Evolutionary conservation across 768 basidiomycete genomes (phyloP).

Genomic region (Suillus luteus): DNA sequence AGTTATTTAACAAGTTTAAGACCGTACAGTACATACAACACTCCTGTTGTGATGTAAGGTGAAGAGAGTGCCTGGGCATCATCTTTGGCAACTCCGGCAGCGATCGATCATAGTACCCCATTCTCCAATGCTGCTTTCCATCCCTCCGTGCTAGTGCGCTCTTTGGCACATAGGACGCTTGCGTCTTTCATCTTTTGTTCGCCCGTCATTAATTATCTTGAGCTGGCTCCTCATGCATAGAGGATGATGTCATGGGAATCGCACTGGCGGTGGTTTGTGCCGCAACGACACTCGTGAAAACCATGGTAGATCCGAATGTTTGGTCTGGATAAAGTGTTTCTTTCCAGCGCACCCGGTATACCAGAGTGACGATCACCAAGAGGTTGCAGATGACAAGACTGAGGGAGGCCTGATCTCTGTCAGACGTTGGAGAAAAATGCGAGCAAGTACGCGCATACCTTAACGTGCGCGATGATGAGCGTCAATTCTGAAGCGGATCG

Average conservation of each 20-base stretch:
- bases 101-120: not conserved
- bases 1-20: not conserved
- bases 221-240: too few relatives aligned
- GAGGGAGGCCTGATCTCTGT: slow-evolving; percentile 3
- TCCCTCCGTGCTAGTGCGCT: not conserved
- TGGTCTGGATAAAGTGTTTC: slow-evolving; percentile 4
- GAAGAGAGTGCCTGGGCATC: not conserved
- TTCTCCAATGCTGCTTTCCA: not conserved
- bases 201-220: not conserved
- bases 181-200: not conserved
- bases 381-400: slow-evolving; percentile 11
- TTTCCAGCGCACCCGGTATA: not conserved
- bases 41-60: not conserved
- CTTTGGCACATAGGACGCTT: not conserved
- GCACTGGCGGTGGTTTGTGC: not conserved
- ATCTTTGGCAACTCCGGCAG: not conserved
- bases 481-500: not conserved
- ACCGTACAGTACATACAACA: not conserved
- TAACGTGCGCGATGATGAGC: slow-evolving; percentile 1
- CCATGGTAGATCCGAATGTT: not conserved
- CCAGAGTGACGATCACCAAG: slow-evolving; percentile 3
- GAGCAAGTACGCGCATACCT: not conserved
- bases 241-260: not conserved
- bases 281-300: not conserved
- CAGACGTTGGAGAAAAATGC: not conserved